Evolutionary conservation across 257 asterid genomes (phyloP).

Genomic region (Lycium ferocissimum): DNA sequence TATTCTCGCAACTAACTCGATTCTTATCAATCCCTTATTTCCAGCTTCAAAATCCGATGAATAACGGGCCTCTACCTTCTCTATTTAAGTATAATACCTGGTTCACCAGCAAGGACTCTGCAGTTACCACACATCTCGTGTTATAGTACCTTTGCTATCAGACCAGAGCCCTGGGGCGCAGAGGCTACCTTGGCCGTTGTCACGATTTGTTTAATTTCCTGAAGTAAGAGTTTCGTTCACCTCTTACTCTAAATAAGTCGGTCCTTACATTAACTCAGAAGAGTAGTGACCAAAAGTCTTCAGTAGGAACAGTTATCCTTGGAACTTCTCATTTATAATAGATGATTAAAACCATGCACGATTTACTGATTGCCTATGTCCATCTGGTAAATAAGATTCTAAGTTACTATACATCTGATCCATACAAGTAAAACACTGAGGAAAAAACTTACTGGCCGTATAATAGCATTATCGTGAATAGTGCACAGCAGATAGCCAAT

Average conservation of each 20-base stretch:
- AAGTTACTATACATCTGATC: neutral
- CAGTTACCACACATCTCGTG: neutral
- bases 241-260: neutral
- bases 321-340: neutral
- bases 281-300: neutral
- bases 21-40: too few species aligned
- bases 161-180: neutral
- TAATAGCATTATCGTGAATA: conserved; percentile 76
- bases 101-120: neutral
- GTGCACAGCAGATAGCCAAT: conserved; percentile 71
- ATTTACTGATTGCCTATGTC: neutral
- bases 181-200: neutral
- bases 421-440: conserved; percentile 25
- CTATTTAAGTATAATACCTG: too few species aligned
- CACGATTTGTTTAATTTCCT: neutral
- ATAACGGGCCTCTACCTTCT: too few species aligned
- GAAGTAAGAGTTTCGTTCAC: neutral
- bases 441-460: conserved; percentile 82
- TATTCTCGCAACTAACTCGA: too few species aligned
- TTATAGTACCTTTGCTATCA: neutral
- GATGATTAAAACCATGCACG: conserved; percentile 1
- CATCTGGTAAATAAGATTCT: conserved; percentile 15
- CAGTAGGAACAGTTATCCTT: neutral
- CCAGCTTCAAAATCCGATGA: too few species aligned
- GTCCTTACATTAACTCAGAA: neutral